Base-by-base conservation (phyloP, 108 stramenopile species). In the Skeletonema marinoi region DNA sequence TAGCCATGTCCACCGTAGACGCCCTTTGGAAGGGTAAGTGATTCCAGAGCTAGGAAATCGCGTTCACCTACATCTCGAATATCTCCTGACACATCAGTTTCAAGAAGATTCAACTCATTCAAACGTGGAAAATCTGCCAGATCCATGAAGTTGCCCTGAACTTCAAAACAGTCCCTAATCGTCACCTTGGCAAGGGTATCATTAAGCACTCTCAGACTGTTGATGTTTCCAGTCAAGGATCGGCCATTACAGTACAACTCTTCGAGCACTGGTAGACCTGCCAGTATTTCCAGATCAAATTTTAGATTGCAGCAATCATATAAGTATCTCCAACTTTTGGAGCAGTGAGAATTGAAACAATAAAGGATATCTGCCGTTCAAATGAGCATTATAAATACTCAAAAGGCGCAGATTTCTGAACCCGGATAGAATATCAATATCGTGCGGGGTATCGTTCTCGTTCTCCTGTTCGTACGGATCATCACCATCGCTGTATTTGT, bases 71-170 rank as follows among this genome's bases (percentile, higher is more conserved):
- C 19, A 3, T 51, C n/a, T 44, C 66, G 66, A 14, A 68, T 54
- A 14, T 59, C 48, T 4, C 56, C 54, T 10, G 0, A 21, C 1
- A 35, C 14, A 5, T 1, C 19, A 51, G n/a, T 42, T 11, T 25
- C 25, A 25, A 25, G 25, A 25, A 11, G 0, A n/a, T 14, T 3
- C 56, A 68, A 14, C 10, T 68, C 6, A 4, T 29, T 68, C 16
- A 68, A 41, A 46, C 51, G 48, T 12, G 66, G 66, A 68, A 68
- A 68, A 46, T 68, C 66, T 5, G 66, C 66, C 2, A 68, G 66
- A 68, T 68, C 66, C 66, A 68, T 62, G 14, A 62, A 32, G 60
- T 62, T 36, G 19, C 60, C 60, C 60, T 13, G 4, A 30, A 62
- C 13, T 1, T 5, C 19, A 13, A 11, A 9, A 21, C 60, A 35